Conservation (phyloP, 2,329 filamentous ascomycete species). For the Ceratocystiopsis sp. region DNA sequence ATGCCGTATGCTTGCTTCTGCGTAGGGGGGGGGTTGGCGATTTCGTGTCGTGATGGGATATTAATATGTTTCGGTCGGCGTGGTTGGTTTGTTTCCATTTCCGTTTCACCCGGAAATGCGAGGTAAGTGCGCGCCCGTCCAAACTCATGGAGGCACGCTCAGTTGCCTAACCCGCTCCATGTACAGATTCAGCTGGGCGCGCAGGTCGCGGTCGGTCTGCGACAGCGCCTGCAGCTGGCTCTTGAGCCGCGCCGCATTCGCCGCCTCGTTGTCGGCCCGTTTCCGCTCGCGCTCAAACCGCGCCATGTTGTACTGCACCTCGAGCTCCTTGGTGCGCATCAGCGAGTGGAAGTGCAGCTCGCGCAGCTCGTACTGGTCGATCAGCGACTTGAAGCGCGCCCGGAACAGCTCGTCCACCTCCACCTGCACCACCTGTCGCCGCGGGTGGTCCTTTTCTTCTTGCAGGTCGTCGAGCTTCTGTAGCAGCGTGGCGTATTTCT, state of each 20-base stretch:
- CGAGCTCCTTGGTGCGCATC: slow-evolving; percentile 85
- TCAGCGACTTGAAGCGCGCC: slow-evolving; percentile 78
- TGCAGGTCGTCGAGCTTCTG: slow-evolving; percentile 79
- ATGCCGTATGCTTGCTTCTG: too few relatives aligned
- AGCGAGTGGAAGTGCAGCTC: slow-evolving; percentile 88
- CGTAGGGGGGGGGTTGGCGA: too few relatives aligned
- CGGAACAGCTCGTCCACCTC: slow-evolving; percentile 85
- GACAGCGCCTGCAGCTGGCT: slow-evolving; percentile 88
- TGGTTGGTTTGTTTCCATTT: too few relatives aligned
- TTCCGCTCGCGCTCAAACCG: slow-evolving; percentile 84
- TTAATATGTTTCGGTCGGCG: too few relatives aligned
- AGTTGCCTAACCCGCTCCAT: slow-evolving; percentile 45
- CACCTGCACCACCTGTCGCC: slow-evolving; percentile 65
- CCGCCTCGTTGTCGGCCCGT: slow-evolving; percentile 63
- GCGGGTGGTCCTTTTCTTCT: slow-evolving; percentile 67
- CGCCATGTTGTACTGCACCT: slow-evolving; percentile 81
- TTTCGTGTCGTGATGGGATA: too few relatives aligned
- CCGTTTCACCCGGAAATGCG: too few relatives aligned
- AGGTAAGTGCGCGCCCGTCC: too few relatives aligned
- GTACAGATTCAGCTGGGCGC: slow-evolving; percentile 93
- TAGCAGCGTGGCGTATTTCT: slow-evolving; percentile 64
- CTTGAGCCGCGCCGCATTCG: slow-evolving; percentile 70
- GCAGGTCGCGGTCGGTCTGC: slow-evolving; percentile 83
- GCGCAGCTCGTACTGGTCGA: slow-evolving; percentile 91
- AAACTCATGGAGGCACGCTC: too few relatives aligned